These are phyloP conservation scores for Globisporangium recalcitrans DNA, from an alignment of 352 stramenopile species.

Conservation along the genomic window DNA sequence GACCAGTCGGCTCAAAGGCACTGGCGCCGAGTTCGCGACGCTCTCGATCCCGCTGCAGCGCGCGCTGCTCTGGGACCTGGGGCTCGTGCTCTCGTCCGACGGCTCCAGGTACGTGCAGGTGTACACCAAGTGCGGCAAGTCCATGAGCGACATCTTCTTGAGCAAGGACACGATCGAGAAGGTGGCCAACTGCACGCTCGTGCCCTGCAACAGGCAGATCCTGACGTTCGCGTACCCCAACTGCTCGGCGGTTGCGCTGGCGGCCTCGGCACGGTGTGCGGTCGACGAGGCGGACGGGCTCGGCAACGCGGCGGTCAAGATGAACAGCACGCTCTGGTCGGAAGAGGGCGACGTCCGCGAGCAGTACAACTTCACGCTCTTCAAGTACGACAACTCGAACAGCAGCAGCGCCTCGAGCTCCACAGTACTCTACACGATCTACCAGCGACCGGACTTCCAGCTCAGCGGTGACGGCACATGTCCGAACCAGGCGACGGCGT, in stretches of 20 bases:
- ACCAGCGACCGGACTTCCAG: constrained; percentile 25
- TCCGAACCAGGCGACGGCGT: constrained; percentile 25
- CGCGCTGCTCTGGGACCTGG: constrained; percentile 48
- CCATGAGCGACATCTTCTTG: constrained; percentile 41
- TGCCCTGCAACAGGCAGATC: constrained; percentile 23
- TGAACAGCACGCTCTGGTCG: constrained; percentile 33
- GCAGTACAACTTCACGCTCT: constrained; percentile 33
- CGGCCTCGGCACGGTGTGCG: constrained; percentile 26
- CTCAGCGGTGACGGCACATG: constrained; percentile 22
- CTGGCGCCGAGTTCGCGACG: neutral
- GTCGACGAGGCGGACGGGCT: constrained; percentile 24
- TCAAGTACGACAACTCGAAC: constrained; percentile 18
- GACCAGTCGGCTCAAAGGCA: constrained; percentile 6
- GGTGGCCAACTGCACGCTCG: constrained; percentile 15
- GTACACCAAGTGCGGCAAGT: constrained; percentile 37
- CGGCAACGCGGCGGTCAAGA: neutral
- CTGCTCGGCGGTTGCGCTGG: constrained; percentile 26
- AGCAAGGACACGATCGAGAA: constrained; percentile 30
- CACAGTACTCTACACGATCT: constrained; percentile 39
- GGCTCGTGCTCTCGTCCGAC: constrained; percentile 33
- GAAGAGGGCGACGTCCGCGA: constrained; percentile 27
- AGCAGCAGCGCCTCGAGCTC: neutral
- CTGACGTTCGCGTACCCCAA: constrained; percentile 28
- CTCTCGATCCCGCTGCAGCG: constrained; percentile 44
- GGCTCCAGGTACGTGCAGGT: constrained; percentile 36